Evolutionary conservation across 2,329 filamentous ascomycete genomes (phyloP), one percentile per base, ranked within the genome.

Genomic region (Chaetomium sp.): DNA sequence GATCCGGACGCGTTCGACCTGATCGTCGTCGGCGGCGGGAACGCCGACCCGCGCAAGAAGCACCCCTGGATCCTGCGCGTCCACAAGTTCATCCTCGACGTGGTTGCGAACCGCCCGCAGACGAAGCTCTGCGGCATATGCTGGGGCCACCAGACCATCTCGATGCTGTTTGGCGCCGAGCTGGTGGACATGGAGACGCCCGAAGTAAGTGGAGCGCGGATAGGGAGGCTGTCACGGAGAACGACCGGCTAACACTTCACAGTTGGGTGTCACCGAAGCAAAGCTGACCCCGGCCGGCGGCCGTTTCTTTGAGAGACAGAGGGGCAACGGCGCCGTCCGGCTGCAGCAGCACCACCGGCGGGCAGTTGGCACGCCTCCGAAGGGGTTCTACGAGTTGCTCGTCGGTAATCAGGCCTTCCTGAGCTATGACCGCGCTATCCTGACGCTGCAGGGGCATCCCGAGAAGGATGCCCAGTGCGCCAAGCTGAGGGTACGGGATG

Each of bases 361-460:
- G 12, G 77, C 77, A 51, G 76, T 81, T 8, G 73, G 72, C 29
- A 67, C 60, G 1, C 68, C 74, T 1, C 75, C 75, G 1, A 61
- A 72, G 1, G 75, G 74, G 0, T 80, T 81, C 60, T 51, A 72
- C 8, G 66, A 70, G 38, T 70, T 80, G 51, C 74, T 78, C 1
- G 74, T 74, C 8, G 73, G 73, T 5, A 76, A 78, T 67, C 77
- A 81, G 67, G 72, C 72, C 19, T 77, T 81, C 51, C 60, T 80
- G 8, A 78, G 75, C 57, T 71, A 76, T 60, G 72, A 70, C 61
- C 77, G 78, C 60, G 75, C 73, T 4, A 75, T 81, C 55, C 69
- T 81, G 47, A 79, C 78, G 0, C 78, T 81, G 51, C 80, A 82
- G 66, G 79, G 78, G 0, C 80, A 81, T 63, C 80, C 79, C 0